Evolutionary conservation across 2,329 filamentous ascomycete species (phyloP).

Genomic region (Emericellopsis cladophorae): DNA sequence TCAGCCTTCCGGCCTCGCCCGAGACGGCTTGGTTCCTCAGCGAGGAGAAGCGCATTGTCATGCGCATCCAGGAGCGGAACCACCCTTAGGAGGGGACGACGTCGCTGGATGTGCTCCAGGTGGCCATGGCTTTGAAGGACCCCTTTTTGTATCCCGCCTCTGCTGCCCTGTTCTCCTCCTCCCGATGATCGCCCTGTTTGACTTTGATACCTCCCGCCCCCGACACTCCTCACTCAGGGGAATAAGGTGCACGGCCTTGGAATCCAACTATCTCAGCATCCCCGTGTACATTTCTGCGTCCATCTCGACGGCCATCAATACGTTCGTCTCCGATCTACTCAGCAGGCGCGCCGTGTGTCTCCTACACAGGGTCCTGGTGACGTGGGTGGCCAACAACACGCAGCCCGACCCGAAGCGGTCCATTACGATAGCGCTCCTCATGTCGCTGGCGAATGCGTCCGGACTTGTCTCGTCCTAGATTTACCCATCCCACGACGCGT

Average conservation of each 20-base stretch:
- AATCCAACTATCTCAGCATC: conserved; percentile 20
- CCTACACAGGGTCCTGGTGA: conserved; percentile 7
- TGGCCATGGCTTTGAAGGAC: conserved; percentile 15
- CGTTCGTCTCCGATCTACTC: conserved; percentile 16
- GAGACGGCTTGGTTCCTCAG: conserved; percentile 25
- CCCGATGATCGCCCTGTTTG: conserved; percentile 17
- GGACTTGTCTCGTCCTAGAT: conserved; percentile 16
- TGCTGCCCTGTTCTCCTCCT: conserved; percentile 17
- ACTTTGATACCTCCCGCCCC: conserved; percentile 17
- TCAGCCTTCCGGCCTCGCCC: conserved; percentile 30
- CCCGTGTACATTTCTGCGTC: conserved; percentile 18
- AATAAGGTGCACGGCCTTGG: conserved; percentile 3
- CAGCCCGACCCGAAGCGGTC: conserved; percentile 18
- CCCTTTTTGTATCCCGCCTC: conserved; percentile 14
- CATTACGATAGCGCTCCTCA: conserved; percentile 14
- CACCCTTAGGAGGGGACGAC: conserved; percentile 12
- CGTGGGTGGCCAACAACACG: conserved; percentile 20
- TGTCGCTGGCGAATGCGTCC: conserved; percentile 15
- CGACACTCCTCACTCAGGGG: conserved; percentile 1
- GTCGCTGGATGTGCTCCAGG: conserved; percentile 13
- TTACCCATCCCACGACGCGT: conserved; percentile 16
- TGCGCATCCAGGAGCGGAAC: conserved; percentile 9
- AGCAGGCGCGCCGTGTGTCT: conserved; percentile 15
- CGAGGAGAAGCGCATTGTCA: conserved; percentile 18
- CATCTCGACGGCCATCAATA: conserved; percentile 10